A percentile compares a stretch with the other conserved stretches of the same genome.
phyloP scores from a whole-genome alignment of 176 grass and related monocot genomes.

The Phoenix roebelenii region DNA sequence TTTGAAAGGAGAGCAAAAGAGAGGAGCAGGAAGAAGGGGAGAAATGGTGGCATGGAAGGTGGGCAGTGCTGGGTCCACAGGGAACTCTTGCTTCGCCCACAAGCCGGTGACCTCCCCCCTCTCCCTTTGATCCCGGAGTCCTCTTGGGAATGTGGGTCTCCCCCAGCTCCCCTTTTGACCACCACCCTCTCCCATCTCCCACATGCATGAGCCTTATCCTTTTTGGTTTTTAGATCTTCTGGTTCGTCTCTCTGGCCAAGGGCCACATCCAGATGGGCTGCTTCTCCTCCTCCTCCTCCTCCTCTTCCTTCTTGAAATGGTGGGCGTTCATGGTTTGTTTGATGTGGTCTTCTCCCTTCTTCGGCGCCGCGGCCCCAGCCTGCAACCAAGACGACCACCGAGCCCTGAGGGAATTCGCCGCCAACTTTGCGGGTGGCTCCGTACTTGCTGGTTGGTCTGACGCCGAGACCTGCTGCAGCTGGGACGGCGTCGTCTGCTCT shows the following conservation, averaged over 20 bases:
- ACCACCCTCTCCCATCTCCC: not conserved
- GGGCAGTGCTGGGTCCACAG: constrained; percentile 18
- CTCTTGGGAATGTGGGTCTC: constrained; percentile 13
- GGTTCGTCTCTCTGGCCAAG: not conserved
- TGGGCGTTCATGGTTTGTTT: constrained; percentile 11
- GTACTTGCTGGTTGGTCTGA: constrained; percentile 28
- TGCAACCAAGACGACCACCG: constrained; percentile 62
- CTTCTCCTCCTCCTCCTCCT: not conserved
- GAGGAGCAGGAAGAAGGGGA: not conserved
- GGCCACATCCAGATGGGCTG: not conserved
- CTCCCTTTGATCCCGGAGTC: constrained; percentile 11
- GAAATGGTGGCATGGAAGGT: constrained; percentile 20
- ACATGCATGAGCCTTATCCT: not conserved
- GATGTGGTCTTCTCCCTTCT: not conserved
- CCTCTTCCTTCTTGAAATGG: constrained; percentile 7
- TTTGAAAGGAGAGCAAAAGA: not conserved
- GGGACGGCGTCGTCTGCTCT: constrained; percentile 56
- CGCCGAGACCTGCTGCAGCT: constrained; percentile 34
- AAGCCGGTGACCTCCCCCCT: not conserved
- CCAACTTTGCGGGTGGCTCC: constrained; percentile 32
- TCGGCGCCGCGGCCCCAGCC: not conserved
- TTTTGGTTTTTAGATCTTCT: not conserved
- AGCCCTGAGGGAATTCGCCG: constrained; percentile 52
- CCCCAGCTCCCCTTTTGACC: constrained; percentile 11
- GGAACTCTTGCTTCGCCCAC: constrained; percentile 30